Conservation (phyloP, 768 basidiomycete genomes). For the Hericium coralloides region DNA sequence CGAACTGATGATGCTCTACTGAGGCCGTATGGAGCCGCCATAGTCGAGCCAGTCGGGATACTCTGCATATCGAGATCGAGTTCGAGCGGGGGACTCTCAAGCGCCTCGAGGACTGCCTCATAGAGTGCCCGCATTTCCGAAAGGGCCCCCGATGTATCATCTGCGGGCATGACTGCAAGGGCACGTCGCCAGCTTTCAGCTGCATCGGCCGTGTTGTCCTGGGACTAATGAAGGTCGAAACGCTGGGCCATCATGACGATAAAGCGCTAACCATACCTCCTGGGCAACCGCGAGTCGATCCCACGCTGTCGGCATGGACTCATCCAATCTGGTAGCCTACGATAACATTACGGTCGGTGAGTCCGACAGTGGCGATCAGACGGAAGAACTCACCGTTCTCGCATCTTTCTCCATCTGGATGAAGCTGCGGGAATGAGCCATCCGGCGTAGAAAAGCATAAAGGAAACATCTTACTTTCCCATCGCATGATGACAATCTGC, state of each 20-base stretch:
- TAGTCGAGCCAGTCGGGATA: not conserved
- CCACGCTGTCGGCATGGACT: not conserved
- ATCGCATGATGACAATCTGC: not conserved
- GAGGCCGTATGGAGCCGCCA: no score
- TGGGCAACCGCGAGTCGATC: not conserved
- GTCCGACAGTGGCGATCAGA: not conserved
- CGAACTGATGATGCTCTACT: no score
- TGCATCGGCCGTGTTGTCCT: not conserved
- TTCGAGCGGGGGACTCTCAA: not conserved
- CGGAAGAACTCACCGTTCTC: not conserved
- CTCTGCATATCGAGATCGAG: not conserved
- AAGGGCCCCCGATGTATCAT: not conserved
- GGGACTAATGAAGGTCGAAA: not conserved
- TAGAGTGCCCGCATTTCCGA: not conserved
- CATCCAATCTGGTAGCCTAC: not conserved
- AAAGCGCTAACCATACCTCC: not conserved
- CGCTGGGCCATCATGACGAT: not conserved
- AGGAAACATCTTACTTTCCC: not conserved
- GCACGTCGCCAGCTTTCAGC: not conserved
- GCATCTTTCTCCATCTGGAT: not conserved
- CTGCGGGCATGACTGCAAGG: not conserved
- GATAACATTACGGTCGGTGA: not conserved
- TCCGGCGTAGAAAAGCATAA: not conserved
- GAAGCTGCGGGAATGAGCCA: not conserved
- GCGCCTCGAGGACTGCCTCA: not conserved